Conservation (phyloP, 2,329 filamentous ascomycete species). For the Arthrobotrys musiformis region DNA sequence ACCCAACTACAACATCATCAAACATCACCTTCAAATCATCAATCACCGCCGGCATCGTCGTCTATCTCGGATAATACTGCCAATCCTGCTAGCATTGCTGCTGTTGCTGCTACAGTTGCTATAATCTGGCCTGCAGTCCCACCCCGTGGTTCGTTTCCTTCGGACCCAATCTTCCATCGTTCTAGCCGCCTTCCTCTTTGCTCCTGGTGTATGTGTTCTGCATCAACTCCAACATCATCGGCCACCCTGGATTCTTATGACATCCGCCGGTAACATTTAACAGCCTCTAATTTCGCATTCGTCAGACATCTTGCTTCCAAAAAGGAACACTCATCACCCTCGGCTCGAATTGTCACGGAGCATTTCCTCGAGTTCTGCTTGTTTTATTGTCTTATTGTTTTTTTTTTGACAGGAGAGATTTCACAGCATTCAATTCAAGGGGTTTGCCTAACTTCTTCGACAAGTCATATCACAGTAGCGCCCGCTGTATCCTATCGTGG, state of each 20-base stretch:
- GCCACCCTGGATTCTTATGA: slow-evolving; percentile 10
- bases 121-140: not conserved
- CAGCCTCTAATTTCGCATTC: slow-evolving; percentile 41
- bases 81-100: not conserved
- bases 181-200: slow-evolving; percentile 27
- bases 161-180: slow-evolving; percentile 12
- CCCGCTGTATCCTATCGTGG: slow-evolving; percentile 41
- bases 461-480: slow-evolving; percentile 44
- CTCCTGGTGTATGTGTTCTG: slow-evolving; percentile 17
- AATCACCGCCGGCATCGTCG: no score
- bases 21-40: no score
- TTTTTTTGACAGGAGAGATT: not conserved
- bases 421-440: not conserved
- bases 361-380: not conserved
- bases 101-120: not conserved
- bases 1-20: not conserved
- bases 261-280: slow-evolving; percentile 26
- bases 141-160: slow-evolving; percentile 10
- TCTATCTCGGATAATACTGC: no score
- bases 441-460: slow-evolving; percentile 26
- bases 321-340: slow-evolving; percentile 3
- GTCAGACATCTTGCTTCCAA: slow-evolving; percentile 19
- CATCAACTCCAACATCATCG: slow-evolving; percentile 9
- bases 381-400: not conserved
- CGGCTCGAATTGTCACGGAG: slow-evolving; percentile 11